phyloP scores from a whole-genome alignment of 2,329 filamentous ascomycete species.

The Dryadomyces quercivorus region DNA sequence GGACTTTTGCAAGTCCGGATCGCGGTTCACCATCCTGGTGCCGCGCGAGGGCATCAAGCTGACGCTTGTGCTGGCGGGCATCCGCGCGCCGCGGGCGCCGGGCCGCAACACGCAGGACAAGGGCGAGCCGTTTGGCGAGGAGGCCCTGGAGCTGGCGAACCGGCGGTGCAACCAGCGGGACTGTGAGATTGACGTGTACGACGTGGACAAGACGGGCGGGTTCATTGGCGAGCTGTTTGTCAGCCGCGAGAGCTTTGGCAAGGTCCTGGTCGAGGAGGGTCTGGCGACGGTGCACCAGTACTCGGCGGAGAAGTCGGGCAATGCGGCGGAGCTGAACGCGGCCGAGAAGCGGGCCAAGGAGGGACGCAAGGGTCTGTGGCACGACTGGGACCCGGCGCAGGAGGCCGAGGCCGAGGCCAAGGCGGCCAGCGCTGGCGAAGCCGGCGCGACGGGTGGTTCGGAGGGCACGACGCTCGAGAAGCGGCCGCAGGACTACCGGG shows the following conservation, averaged over 20 bases:
- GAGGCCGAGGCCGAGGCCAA: constrained; percentile 50
- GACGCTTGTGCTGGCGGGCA: constrained; percentile 86
- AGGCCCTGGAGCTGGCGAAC: constrained; percentile 85
- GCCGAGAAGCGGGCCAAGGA: constrained; percentile 88
- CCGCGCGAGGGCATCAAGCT: constrained; percentile 90
- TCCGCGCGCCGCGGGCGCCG: constrained; percentile 79
- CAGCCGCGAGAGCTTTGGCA: constrained; percentile 91
- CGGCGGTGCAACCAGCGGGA: constrained; percentile 85
- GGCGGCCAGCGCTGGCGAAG: constrained; percentile 32
- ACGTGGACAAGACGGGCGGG: constrained; percentile 90
- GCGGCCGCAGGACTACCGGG: constrained; percentile 73
- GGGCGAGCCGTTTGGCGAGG: constrained; percentile 87
- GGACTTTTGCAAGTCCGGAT: constrained; percentile 96
- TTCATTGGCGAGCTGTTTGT: constrained; percentile 94
- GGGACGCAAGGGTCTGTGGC: constrained; percentile 76
- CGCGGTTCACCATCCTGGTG: constrained; percentile 82
- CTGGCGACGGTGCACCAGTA: constrained; percentile 86
- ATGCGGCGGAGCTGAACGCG: constrained; percentile 72
- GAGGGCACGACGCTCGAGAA: constrained; percentile 45
- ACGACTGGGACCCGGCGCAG: constrained; percentile 84
- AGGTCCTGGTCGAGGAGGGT: constrained; percentile 85
- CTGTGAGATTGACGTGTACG: constrained; percentile 89
- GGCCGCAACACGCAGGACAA: constrained; percentile 62
- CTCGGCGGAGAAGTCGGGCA: constrained; percentile 90
- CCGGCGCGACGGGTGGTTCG: constrained; percentile 33